A percentile compares a stretch with the other conserved stretches of the same genome.
Conservation (phyloP, 768 basidiomycete genomes). For the Termitomyces sp. region DNA sequence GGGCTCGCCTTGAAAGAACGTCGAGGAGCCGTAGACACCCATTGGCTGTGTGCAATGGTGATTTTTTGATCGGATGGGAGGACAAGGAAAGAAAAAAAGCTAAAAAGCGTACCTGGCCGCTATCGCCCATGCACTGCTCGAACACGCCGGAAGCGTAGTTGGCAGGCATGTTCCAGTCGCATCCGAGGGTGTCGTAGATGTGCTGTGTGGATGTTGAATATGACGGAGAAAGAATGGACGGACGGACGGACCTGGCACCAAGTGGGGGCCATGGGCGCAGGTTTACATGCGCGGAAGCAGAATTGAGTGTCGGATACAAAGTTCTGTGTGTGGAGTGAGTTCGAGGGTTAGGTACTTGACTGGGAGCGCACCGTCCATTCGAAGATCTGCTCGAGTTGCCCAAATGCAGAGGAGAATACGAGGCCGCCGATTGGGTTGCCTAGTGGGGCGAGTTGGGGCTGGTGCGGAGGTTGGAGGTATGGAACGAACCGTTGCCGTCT, state of each 20-base stretch:
- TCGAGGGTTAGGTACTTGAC: background rate
- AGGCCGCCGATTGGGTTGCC: conserved; percentile 61
- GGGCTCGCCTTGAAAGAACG: conserved; percentile 59
- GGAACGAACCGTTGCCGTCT: conserved; percentile 41
- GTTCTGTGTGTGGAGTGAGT: conserved; percentile 32
- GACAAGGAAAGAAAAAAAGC: no score
- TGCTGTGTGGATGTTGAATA: conserved; percentile 21
- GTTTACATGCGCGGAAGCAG: conserved; percentile 70
- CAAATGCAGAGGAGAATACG: conserved; percentile 72
- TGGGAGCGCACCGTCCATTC: conserved; percentile 61
- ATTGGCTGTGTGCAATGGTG: conserved; percentile 37
- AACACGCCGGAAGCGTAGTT: conserved; percentile 40
- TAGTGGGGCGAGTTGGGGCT: conserved; percentile 2
- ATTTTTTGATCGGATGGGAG: background rate
- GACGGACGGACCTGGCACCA: conserved; percentile 33
- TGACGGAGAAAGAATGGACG: no score
- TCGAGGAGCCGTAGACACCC: conserved; percentile 66
- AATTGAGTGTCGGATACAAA: conserved; percentile 57
- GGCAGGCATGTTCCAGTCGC: conserved; percentile 59
- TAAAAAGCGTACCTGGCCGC: conserved; percentile 33
- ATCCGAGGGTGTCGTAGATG: conserved; percentile 50
- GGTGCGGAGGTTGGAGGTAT: background rate
- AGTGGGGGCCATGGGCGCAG: conserved; percentile 39
- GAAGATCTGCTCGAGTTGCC: conserved; percentile 48
- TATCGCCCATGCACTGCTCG: conserved; percentile 49